Percentiles rank a stretch among this genome's conserved stretches.
These are phyloP conservation scores for Plasmopara viticola DNA, from an alignment of 352 stramenopile species.

Conservation along the genomic window DNA sequence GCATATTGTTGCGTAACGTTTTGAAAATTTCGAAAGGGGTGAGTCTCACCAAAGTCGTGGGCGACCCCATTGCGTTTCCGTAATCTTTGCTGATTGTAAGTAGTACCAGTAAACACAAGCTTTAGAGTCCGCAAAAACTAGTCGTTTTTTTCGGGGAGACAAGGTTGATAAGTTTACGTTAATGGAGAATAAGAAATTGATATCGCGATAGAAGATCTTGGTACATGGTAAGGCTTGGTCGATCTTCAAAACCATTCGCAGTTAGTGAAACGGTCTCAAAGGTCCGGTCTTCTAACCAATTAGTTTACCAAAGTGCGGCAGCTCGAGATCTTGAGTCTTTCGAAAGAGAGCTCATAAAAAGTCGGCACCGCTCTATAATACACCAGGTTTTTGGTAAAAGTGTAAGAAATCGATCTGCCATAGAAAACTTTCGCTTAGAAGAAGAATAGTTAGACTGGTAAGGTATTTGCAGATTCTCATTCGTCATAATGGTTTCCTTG, in stretches of 20 bases:
- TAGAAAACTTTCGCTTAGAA: not conserved
- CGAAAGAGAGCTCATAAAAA: constrained; percentile 1
- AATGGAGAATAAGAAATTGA: not conserved
- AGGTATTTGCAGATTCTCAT: not conserved
- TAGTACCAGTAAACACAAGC: not conserved
- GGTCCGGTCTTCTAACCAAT: not conserved
- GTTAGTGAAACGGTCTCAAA: constrained; percentile 3
- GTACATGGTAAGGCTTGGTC: not conserved
- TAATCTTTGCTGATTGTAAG: not conserved
- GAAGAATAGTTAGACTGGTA: constrained; percentile 3
- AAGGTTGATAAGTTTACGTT: not conserved
- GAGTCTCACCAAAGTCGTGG: not conserved
- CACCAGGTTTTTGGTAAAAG: not conserved
- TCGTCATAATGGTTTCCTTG: constrained; percentile 2
- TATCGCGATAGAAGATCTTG: not conserved
- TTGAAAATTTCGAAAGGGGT: not conserved
- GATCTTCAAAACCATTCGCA: not conserved
- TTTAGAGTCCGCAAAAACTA: not conserved
- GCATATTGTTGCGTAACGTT: not conserved
- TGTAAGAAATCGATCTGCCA: not conserved
- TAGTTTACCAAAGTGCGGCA: not conserved
- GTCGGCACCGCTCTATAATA: not conserved
- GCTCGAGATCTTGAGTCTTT: constrained; percentile 2
- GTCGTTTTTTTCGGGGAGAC: not conserved
- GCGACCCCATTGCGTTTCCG: not conserved